Evolutionary conservation across 129 eudicot genomes (phyloP).

Genomic region (Erigeron canadensis): DNA sequence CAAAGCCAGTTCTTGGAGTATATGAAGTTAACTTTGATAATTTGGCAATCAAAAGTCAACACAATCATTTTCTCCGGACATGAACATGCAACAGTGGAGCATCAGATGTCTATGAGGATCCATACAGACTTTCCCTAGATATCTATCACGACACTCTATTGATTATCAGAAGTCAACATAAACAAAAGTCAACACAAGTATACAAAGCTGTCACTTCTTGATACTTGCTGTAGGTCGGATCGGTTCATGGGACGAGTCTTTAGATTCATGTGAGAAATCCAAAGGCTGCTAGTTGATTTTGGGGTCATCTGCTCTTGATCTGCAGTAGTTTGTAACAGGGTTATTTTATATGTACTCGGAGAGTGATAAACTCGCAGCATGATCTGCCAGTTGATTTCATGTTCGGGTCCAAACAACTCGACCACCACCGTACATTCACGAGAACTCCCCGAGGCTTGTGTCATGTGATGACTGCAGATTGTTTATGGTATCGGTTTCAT

Average conservation of each 20-base stretch:
- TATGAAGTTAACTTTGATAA: constrained; percentile 51
- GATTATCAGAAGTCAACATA: constrained; percentile 40
- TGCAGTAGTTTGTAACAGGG: constrained; percentile 57
- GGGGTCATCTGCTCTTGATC: constrained; percentile 70
- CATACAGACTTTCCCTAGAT: constrained; percentile 71
- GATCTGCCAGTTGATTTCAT: constrained; percentile 54
- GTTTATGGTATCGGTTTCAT: too few relatives aligned
- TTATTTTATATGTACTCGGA: constrained; percentile 71
- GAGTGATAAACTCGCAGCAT: constrained; percentile 63
- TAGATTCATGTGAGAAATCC: constrained; percentile 79
- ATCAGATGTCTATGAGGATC: constrained; percentile 84
- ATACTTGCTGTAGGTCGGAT: constrained; percentile 73
- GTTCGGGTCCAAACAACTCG: constrained; percentile 51
- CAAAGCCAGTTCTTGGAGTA: constrained; percentile 70
- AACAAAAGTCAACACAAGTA: constrained; percentile 30
- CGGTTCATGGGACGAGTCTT: constrained; percentile 79
- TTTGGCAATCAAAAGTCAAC: constrained; percentile 42
- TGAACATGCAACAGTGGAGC: constrained; percentile 44
- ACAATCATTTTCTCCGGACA: constrained; percentile 51
- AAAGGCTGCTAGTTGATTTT: constrained; percentile 58
- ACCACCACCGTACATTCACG: constrained; percentile 63
- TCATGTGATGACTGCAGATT: constrained; percentile 48
- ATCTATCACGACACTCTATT: constrained; percentile 44
- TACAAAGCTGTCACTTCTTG: constrained; percentile 49
- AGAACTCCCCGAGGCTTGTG: constrained; percentile 69